Conservation (phyloP, 2,329 filamentous ascomycete species). For the Samsoniella hepiali region DNA sequence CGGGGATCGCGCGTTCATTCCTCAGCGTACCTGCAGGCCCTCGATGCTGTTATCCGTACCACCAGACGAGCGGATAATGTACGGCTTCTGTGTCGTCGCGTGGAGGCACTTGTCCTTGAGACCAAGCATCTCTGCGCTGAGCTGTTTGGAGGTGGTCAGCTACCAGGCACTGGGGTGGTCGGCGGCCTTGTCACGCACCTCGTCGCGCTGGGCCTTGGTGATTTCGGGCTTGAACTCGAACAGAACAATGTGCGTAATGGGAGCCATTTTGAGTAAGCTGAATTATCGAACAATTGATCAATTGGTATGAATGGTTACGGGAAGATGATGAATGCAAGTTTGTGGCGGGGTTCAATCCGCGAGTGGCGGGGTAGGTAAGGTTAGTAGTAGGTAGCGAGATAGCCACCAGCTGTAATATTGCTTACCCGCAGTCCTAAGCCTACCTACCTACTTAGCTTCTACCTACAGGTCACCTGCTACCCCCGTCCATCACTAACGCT, state of each 20-base stretch:
- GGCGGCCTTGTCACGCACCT: conserved; percentile 41
- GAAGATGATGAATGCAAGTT: too few relatives aligned
- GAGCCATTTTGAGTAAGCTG: conserved; percentile 43
- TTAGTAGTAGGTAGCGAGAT: too few relatives aligned
- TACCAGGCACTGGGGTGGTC: background rate
- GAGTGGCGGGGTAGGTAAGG: too few relatives aligned
- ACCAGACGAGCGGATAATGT: conserved; percentile 56
- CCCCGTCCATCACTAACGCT: too few relatives aligned
- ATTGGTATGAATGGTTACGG: background rate
- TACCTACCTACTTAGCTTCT: too few relatives aligned
- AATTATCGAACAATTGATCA: background rate
- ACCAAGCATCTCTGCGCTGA: conserved; percentile 36
- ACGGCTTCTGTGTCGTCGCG: conserved; percentile 54
- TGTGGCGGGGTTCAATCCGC: background rate
- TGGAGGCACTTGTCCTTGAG: conserved; percentile 60
- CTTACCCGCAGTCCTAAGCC: too few relatives aligned
- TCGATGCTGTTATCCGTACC: conserved; percentile 61
- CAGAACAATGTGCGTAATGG: conserved; percentile 61
- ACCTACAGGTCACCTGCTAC: too few relatives aligned
- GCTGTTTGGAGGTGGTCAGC: conserved; percentile 22
- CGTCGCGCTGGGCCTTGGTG: conserved; percentile 47
- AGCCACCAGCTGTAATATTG: too few relatives aligned
- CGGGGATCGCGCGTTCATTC: background rate
- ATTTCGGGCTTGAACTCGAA: conserved; percentile 59
- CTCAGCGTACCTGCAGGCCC: conserved; percentile 49